Evolutionary conservation across 228 moss, liverwort and hornwort species (phyloP), one percentile per base, ranked within the genome.

Genomic region (Sphagnum magellanicum): DNA sequence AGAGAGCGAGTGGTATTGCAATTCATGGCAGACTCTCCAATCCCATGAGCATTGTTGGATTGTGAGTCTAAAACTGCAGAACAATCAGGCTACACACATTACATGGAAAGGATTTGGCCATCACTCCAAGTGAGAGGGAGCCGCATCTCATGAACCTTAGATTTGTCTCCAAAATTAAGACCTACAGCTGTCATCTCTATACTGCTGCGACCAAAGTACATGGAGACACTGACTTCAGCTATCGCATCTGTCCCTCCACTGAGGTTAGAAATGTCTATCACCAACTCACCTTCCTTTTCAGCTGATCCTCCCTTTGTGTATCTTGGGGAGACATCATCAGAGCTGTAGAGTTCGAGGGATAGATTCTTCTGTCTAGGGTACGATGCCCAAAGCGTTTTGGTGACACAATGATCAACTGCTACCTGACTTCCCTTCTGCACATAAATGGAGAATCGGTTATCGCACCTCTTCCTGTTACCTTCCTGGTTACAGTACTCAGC

Each of bases 241-340:
- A 4, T 10, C 63, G 11, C 5, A 63, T 15, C 51, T 32, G n/a
- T 46, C 0, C 10, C 8, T 66, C 61, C 68, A 53, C 68, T 78
- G 1, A 32, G 1, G 49, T 49, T 6, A 0, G 84, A 76, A 52
- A 84, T 70, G 6, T 84, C 81, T 0, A 84, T 69, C 58, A 63
- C 74, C 8, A 84, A 73, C 61, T 80, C 75, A 0, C 84, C 84
- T 67, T 84, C 84, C 66, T 77, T 80, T 5, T 67, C 68, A 32
- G 63, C 75, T 3, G 61, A 58, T 0, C 32, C 59, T 9, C 76
- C 78, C 7, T 65, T 73, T 0, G 78, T 81, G 60, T 78, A 84
- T 4, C 84, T 68, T 2, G 84, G 84, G 15, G 73, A 53, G 4
- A 14, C 6, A 15, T 74, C 76, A 0, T 61, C 10, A 4, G 81